Evolutionary conservation across 257 asterid species (phyloP), one percentile per base, ranked within the genome.

Genomic region (Euphrasia confusa): DNA sequence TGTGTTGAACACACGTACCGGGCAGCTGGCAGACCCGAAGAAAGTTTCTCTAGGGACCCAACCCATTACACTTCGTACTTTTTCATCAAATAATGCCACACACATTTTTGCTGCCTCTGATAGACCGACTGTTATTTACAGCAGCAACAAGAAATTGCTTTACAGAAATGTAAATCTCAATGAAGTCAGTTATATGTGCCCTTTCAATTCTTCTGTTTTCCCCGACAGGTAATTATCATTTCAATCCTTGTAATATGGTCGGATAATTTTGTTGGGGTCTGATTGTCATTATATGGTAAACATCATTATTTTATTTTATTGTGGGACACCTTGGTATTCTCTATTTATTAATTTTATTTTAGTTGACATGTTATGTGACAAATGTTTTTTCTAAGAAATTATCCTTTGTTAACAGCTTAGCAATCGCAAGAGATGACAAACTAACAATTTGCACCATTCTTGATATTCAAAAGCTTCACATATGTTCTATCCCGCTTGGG

Each of bases 71-170:
- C 95, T 93, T 48, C 94, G 97, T 54, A 89, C 97, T 56, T 93
- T 93, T 79, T 93, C 97, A 17, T 89, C 99, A 33, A 93, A 93
- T 82, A 86, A 89, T 66, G 71, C 95, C 10, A 89, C 95, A 52
- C 97, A 93, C 61, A 95, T 93, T 15, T 93, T 93, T 87, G 99
- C 97, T 76, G 97, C 99, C 61, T 93, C 97, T 54, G 97, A 89
- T 71, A 78, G 99, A 74, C 96, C 97, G 2, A 89, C 97, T 54
- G 99, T 93, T 65, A 87, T 93, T 61, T 93, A 93, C 75, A 89
- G 97, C 84, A 93, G 97, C 60, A 93, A 93, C 90, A 93, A 89
- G 85, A 93, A 93, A 65, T 78, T 93, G 73, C 89, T 93, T 57
- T 93, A 93, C 80, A 93, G 97, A 80, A 87, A 93, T 72, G 97